Conservation (phyloP, 1,139 yeast genomes). For the Nadsonia commutata region DNA sequence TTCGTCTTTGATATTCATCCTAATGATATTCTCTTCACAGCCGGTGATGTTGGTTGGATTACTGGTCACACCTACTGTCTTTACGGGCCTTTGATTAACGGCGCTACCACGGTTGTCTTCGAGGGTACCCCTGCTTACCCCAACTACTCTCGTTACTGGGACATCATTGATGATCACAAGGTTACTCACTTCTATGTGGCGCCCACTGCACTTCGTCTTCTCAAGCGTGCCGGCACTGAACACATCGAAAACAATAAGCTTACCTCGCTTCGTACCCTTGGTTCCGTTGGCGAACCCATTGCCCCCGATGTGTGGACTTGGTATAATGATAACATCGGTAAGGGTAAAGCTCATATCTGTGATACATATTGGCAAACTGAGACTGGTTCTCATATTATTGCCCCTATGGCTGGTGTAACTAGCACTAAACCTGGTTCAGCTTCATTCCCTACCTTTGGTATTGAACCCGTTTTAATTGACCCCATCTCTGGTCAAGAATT, state of each 20-base stretch:
- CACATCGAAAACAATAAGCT: constrained; percentile 78
- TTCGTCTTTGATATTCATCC: constrained; percentile 87
- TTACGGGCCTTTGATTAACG: constrained; percentile 82
- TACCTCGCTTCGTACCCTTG: constrained; percentile 82
- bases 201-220: constrained; percentile 90
- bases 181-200: constrained; percentile 97
- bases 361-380: constrained; percentile 99
- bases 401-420: constrained; percentile 87
- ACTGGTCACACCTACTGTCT: constrained; percentile 96
- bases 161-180: constrained; percentile 80
- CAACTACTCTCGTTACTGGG: constrained; percentile 93
- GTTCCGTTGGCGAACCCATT: constrained; percentile 98
- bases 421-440: constrained; percentile 98
- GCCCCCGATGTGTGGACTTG: constrained; percentile 98
- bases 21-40: constrained; percentile 82
- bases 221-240: constrained; percentile 91
- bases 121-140: constrained; percentile 99
- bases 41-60: constrained; percentile 99
- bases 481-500: constrained; percentile 80
- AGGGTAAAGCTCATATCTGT: constrained; percentile 63
- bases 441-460: constrained; percentile 90
- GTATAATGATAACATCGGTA: constrained; percentile 89
- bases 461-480: constrained; percentile 78
- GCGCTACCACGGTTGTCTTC: constrained; percentile 82
- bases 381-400: constrained; percentile 90